These are phyloP conservation scores for Talaromyces sp. DNA, from an alignment of 2,329 filamentous ascomycete genomes.

Conservation along the genomic window DNA sequence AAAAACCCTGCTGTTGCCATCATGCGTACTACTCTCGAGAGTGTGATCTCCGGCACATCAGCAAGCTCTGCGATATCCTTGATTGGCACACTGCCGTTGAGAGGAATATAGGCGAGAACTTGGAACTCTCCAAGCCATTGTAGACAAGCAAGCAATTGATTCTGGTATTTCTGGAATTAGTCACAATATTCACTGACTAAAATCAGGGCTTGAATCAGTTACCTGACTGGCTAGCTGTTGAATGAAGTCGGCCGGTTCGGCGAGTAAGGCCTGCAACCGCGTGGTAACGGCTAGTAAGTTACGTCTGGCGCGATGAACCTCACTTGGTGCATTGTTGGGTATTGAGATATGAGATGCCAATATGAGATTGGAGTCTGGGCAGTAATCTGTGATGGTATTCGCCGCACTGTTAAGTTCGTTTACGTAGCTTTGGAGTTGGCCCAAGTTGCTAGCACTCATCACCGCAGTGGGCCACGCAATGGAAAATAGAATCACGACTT, in stretches of 20 bases:
- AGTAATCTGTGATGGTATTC: background rate
- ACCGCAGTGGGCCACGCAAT: background rate
- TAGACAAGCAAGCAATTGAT: slow-evolving; percentile 39
- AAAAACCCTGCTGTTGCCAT: slow-evolving; percentile 37
- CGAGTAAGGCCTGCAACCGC: background rate
- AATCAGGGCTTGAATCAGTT: background rate
- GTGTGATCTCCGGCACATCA: slow-evolving; percentile 38
- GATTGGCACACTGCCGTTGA: slow-evolving; percentile 32
- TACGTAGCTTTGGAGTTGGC: slow-evolving; percentile 1
- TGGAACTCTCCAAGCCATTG: slow-evolving; percentile 48
- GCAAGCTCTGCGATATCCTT: slow-evolving; percentile 44
- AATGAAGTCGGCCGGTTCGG: slow-evolving; percentile 25
- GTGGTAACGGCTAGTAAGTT: background rate
- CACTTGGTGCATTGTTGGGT: background rate
- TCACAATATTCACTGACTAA: background rate
- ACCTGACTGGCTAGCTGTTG: slow-evolving; percentile 22
- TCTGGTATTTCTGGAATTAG: slow-evolving; percentile 12
- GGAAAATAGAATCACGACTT: background rate
- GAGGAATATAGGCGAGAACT: slow-evolving; percentile 46
- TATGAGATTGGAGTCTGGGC: background rate
- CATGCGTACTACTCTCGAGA: slow-evolving; percentile 37
- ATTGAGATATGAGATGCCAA: background rate
- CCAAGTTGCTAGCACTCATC: background rate
- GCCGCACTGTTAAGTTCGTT: background rate
- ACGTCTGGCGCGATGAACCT: background rate